Evolutionary conservation across 768 basidiomycete genomes (phyloP), one percentile per base, ranked within the genome.

Genomic region (Xerocomellus chrysenteron): DNA sequence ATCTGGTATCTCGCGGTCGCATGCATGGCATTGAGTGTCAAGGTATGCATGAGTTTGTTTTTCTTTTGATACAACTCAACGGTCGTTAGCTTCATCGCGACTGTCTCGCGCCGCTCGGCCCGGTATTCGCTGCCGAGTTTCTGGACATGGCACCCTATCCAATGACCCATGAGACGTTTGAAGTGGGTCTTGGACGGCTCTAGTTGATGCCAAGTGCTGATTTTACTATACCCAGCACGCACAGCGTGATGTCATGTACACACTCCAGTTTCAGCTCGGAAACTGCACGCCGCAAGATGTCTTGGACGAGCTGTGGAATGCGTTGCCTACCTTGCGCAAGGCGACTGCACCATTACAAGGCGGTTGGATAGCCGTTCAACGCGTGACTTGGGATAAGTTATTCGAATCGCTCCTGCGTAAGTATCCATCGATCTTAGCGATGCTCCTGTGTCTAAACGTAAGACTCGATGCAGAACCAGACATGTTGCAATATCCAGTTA

Each of bases 1-100:
- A 70, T 73, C 8, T 87, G 86, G 86, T 80, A 85, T 61, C 67
- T 81, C 7, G 83, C 81, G 0, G 65, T 87, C 9, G 84, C 77
- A 13, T 86, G 80, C 68, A 68, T 88, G 24, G 79, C 84, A 4
- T 65, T 87, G 35, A 80, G 83, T 58, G 78, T 85, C 50, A 89
- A 89, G 78, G 86, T 83, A 56, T 8, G 43, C 16, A 37, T 26
- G 11, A 28, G 49, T 41, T 52, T 36, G 1, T n/a, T 40, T 26
- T 52, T 36, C 6, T 32, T 39, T 53, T 6, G 28, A 19, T 9
- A 7, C 36, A 24, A 6, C 39, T 50, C 14, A 56, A n/a, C 17
- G 11, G 19, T 39, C 10, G 33, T 40, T 56, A 88, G 85, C 76
- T 83, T 52, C 84, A 88, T 71, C 81, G 86, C 14, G 87, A 88